Base-by-base conservation (phyloP, 306 rosid genomes). In the Malus orientalis region DNA sequence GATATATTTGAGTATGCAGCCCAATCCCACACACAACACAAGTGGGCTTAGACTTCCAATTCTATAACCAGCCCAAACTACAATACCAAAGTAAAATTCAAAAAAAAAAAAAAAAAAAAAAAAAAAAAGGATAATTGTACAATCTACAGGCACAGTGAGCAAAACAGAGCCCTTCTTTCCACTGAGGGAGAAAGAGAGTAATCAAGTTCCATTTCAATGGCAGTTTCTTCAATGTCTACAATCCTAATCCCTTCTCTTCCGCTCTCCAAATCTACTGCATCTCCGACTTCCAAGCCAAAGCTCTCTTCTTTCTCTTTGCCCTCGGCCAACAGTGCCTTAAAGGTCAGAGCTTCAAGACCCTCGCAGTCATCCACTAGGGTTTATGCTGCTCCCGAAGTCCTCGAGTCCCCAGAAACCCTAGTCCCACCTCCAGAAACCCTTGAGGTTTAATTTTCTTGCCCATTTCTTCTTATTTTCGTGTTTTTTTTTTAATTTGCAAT, bases 341-440 rank as follows among this genome's bases (percentile, higher is more conserved):
- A 81, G 79, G 78, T 82, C 59, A 71, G 78, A 74, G 83, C 79
- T 80, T 59, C 78, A 8, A 87, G 86, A 69, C 79, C 84, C 70
- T 74, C 84, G 13, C 87, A 32, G 22, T 70, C 83, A 2, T 79
- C 91, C 4, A 85, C 88, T 47, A 83, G 82, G 80, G 84, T 86
- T 78, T 75, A 69, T 84, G 94, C 92, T 68, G 87, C 95, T 30
- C 89, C 98, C 33, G 88, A 93, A 89, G 90, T 84, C 25, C 69
- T 93, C 54, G 87, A 88, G 67, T 86, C 97, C 23, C 38, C 71
- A 1, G 87, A 86, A 36, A 22, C 83, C 75, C 8, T 78, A 20
- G 85, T 84, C 19, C 81, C 88, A 7, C 80, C 88, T 74, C 81
- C 81, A 7, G 88, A 84, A 82, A 67, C 76, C 73, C 67, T 74